A percentile compares a stretch with the other conserved stretches of the same genome.
Conservation (phyloP, 305 asterid genomes). For the Caryopteris hybrid region DNA sequence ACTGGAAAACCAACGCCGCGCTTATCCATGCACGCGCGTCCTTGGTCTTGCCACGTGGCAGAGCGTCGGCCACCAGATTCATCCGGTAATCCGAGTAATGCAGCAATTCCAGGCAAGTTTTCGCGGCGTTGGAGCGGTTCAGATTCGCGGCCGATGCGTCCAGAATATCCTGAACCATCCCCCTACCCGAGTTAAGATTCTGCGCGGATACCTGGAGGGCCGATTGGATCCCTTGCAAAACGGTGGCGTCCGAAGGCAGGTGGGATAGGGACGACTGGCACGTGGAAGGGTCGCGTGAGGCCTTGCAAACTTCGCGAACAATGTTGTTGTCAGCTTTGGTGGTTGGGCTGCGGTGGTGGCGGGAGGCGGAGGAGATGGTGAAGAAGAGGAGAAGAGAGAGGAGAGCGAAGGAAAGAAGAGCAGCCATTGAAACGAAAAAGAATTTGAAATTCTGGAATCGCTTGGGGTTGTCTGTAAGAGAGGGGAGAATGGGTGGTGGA, state of each 20-base stretch:
- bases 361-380: conserved; percentile 24
- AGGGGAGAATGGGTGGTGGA: too few relatives aligned
- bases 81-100: conserved; percentile 31
- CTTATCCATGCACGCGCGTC: conserved; percentile 72
- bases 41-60: conserved; percentile 29
- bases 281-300: conserved; percentile 45
- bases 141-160: conserved; percentile 30
- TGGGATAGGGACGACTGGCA: conserved; percentile 43
- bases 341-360: background rate
- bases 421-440: conserved; percentile 26
- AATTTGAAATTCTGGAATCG: background rate
- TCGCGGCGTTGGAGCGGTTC: conserved; percentile 46
- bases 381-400: conserved; percentile 27
- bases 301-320: conserved; percentile 52
- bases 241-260: conserved; percentile 33
- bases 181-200: conserved; percentile 29
- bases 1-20: conserved; percentile 52
- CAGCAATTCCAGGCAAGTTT: conserved; percentile 36
- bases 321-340: too few relatives aligned
- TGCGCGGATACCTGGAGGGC: conserved; percentile 27
- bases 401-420: conserved; percentile 7
- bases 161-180: conserved; percentile 33
- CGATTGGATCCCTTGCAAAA: conserved; percentile 34
- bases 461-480: conserved; percentile 11
- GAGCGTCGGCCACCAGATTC: conserved; percentile 11